Evolutionary conservation across 2,329 filamentous ascomycete genomes (phyloP).

Genomic region (Colletotrichum sp.): DNA sequence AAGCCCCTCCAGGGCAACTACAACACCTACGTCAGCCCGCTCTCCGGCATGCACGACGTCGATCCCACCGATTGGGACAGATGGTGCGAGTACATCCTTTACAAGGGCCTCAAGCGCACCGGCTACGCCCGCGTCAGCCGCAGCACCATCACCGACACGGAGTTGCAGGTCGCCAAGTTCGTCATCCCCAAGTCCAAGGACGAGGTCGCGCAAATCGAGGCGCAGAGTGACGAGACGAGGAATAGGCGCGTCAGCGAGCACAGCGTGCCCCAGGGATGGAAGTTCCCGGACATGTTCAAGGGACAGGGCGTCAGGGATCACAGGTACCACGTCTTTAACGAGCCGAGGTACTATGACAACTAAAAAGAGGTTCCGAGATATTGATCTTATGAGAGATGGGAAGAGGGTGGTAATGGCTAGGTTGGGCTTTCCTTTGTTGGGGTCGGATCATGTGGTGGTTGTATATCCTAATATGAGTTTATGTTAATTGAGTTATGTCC

Average conservation of each 20-base stretch:
- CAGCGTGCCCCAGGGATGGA: constrained; percentile 75
- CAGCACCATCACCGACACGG: constrained; percentile 94
- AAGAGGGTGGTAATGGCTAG: background rate
- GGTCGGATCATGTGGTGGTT: background rate
- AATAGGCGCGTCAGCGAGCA: constrained; percentile 68
- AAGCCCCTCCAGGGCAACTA: constrained; percentile 93
- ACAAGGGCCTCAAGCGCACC: constrained; percentile 83
- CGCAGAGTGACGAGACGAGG: constrained; percentile 56
- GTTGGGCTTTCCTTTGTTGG: background rate
- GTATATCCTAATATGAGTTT: background rate
- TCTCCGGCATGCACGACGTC: constrained; percentile 93
- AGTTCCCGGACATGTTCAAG: constrained; percentile 85
- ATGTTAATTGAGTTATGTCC: background rate
- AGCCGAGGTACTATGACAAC: constrained; percentile 74
- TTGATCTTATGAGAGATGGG: background rate
- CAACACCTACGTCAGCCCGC: constrained; percentile 88
- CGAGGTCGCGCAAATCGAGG: constrained; percentile 51
- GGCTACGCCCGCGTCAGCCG: constrained; percentile 91
- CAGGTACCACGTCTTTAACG: constrained; percentile 92
- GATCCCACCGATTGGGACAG: constrained; percentile 93
- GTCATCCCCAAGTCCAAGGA: constrained; percentile 75
- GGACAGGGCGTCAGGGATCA: constrained; percentile 89
- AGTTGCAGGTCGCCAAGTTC: constrained; percentile 96
- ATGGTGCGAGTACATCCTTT: constrained; percentile 99
- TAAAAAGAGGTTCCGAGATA: constrained; percentile 22